Evolutionary conservation across 2,329 filamentous ascomycete genomes (phyloP), one percentile per base, ranked within the genome.

Genomic region (Nothopassalora personata): DNA sequence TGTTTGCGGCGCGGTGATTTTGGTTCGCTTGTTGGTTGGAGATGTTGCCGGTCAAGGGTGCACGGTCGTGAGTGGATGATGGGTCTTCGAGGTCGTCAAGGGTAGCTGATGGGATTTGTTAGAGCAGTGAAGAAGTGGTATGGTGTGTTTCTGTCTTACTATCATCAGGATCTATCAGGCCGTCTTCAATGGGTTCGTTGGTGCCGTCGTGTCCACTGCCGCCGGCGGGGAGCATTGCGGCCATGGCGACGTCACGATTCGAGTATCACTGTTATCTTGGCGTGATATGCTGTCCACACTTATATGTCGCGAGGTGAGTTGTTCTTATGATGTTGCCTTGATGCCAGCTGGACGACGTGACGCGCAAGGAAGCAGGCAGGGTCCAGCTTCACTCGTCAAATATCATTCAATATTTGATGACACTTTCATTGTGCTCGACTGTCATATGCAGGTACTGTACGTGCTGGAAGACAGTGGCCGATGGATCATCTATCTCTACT

Each of bases 41-140:
- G 71, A 96, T 96, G 77, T 90, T 93, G 74, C 92, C 91, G 50
- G 89, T 88, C 64, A 96, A 81, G 57, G 91, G 90, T 53, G 90
- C 85, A 67, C 88, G 87, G 71, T 91, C 88, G 64, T 88, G 86
- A 59, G 81, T 81, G 23, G 53, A 81, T n/a, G 64, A 57, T 8
- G 63, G 79, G 60, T 77, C 76, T 64, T 83, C 80, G 70, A 96
- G 91, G 74, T 97, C 91, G 75, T 94, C 89, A 70, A 97, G 86
- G 68, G 91, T 90, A 70, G 89, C 90, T 90, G 69, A 10, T 45
- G n/a, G 7, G 5, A 2, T 4, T n/a, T 33, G 34, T 60, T 8
- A 56, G 34, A 8, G 30, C 0, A 15, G 13, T 47, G 19, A 47
- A 53, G 39, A n/a, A 43, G 23, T 15, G 15, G 15, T 30, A 30